Evolutionary conservation across 208 protist species (phyloP).

Genomic region (Crithidia sp.): DNA sequence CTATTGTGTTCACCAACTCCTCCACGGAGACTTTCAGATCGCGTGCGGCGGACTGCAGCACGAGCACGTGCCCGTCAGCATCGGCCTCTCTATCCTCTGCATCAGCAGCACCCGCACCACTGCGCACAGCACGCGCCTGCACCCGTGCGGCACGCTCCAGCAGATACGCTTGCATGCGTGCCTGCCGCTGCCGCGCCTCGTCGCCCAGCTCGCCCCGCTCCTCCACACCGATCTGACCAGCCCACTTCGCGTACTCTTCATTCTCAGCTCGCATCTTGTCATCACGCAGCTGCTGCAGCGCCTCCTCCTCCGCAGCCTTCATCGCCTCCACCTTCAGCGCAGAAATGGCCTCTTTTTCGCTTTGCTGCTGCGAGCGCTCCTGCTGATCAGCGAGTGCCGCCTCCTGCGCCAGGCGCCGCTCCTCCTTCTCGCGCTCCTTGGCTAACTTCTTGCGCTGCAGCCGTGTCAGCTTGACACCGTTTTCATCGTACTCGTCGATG

Average conservation of each 20-base stretch:
- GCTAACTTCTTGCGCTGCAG: constrained; percentile 68
- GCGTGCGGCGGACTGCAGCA: constrained; percentile 68
- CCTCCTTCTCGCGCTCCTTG: constrained; percentile 61
- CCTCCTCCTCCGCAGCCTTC: constrained; percentile 42
- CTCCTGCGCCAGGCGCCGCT: constrained; percentile 45
- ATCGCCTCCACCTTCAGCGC: constrained; percentile 40
- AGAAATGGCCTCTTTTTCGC: constrained; percentile 10
- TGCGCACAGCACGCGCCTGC: constrained; percentile 23
- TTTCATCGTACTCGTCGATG: constrained; percentile 13
- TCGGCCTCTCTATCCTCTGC: neutral
- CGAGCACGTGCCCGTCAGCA: constrained; percentile 41
- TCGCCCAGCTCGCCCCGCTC: constrained; percentile 73
- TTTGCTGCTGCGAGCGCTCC: constrained; percentile 37
- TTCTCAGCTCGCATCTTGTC: constrained; percentile 58
- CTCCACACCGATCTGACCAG: constrained; percentile 64
- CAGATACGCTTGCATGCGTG: constrained; percentile 40
- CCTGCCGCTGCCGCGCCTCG: constrained; percentile 42
- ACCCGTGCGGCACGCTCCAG: constrained; percentile 35
- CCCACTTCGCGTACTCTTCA: constrained; percentile 76
- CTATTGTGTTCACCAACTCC: constrained; percentile 57
- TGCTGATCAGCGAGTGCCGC: constrained; percentile 17
- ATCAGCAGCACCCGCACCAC: neutral
- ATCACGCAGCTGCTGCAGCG: constrained; percentile 66
- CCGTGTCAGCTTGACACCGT: constrained; percentile 41
- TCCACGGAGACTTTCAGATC: constrained; percentile 58